Base-by-base conservation (phyloP, 1,139 yeast genomes). In the Geotrichum klebahnii region DNA sequence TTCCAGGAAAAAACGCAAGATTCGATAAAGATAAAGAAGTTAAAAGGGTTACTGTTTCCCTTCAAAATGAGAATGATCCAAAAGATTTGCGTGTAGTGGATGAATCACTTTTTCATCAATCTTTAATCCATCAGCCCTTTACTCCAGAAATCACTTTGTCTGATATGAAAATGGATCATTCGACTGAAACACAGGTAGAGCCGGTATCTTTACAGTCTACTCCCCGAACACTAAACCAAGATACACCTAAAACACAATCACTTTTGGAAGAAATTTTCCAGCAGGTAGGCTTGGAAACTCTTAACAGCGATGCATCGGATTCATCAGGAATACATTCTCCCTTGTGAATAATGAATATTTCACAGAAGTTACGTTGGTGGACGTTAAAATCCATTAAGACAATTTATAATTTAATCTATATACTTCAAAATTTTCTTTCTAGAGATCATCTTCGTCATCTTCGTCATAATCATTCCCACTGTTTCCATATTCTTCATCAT, bases 121-220 rank as follows among this genome's bases (percentile, higher is more conserved):
- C 46, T 17, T 17, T 47, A 19, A 14, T 47, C n/a, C 50, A 47
- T 20, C 50, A 41, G 23, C 50, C 50, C 19, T 47, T 47, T 35
- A 16, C 49, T 10, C 49, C 48, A 19, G 32, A 31, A 5, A 3
- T 22, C 17, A 20, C n/a, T 5, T n/a, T 36, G 24, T 6, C 20
- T 14, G n/a, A 35, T 19, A 35, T 5, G 12, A 12, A 28, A 9
- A 12, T 28, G 9, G 31, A 28, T 28, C 10, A 9, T 28, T 9
- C 12, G 31, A 9, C 31, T 28, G 31, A 12, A 28, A n/a, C n/a
- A n/a, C n/a, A n/a, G n/a, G n/a, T n/a, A n/a, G n/a, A n/a, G n/a
- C n/a, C n/a, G n/a, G n/a, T n/a, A n/a, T n/a, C n/a, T n/a, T 12
- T 28, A 28, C 10, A 9, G 12, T 28, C 31, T 28, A 9, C 31